Evolutionary conservation across 345 rosid genomes (phyloP).

Genomic region (Conringia planisiliqua): DNA sequence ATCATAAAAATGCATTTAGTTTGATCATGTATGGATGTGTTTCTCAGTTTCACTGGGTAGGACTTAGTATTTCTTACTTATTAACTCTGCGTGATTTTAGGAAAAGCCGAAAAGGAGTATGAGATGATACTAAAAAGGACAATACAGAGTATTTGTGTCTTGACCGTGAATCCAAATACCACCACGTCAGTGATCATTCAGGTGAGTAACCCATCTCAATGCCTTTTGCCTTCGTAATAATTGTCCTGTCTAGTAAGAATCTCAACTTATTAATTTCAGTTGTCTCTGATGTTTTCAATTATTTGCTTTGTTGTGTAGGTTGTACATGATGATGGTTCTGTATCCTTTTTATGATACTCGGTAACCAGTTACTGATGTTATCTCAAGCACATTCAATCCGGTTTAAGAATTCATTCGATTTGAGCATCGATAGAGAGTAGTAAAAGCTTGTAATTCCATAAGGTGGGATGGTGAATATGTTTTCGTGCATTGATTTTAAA

Average conservation of each 20-base stretch:
- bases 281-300: constrained; percentile 2
- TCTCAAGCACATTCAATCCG: background rate
- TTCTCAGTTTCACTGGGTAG: background rate
- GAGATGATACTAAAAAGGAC: constrained; percentile 85
- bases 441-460: background rate
- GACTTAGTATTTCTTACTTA: background rate
- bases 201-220: constrained; percentile 33
- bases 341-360: constrained; percentile 48
- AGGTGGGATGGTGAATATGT: background rate
- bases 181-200: constrained; percentile 81
- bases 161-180: constrained; percentile 80
- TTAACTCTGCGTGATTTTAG: constrained; percentile 32
- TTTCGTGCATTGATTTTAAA: background rate
- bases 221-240: background rate
- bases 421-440: background rate
- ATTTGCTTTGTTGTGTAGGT: constrained; percentile 46
- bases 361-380: background rate
- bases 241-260: background rate
- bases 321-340: constrained; percentile 87
- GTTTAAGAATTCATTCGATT: background rate
- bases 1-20: background rate
- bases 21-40: background rate
- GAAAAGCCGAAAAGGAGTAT: constrained; percentile 70
- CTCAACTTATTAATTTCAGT: background rate
- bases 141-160: constrained; percentile 75